A percentile compares a stretch with the other conserved stretches of the same genome.
Evolutionary conservation across 2,329 filamentous ascomycete genomes (phyloP).

Genomic region (Xylariaceae sp.): DNA sequence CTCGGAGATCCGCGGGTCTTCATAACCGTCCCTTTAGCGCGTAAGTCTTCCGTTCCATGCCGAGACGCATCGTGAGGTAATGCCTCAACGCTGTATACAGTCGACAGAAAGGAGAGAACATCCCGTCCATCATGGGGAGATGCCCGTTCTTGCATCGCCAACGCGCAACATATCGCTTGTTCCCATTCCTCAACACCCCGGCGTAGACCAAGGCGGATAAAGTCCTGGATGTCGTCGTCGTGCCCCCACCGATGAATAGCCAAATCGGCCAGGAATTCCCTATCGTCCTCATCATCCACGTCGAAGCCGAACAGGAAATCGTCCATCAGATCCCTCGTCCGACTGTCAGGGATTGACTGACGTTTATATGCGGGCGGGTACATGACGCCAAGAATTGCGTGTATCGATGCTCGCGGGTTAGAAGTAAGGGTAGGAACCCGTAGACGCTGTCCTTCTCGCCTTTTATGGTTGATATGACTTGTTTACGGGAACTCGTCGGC

Average conservation of each 20-base stretch:
- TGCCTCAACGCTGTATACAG: slow-evolving; percentile 13
- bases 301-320: slow-evolving; percentile 36
- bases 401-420: too few species aligned
- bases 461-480: too few species aligned
- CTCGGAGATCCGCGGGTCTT: background rate
- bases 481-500: too few species aligned
- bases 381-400: slow-evolving; percentile 6
- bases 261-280: slow-evolving; percentile 28
- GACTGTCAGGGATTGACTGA: background rate
- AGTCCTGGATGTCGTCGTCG: slow-evolving; percentile 27
- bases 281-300: slow-evolving; percentile 25
- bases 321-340: slow-evolving; percentile 16
- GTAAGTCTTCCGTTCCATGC: background rate
- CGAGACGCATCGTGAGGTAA: background rate
- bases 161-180: slow-evolving; percentile 34
- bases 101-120: slow-evolving; percentile 25
- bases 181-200: slow-evolving; percentile 35
- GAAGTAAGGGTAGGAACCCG: too few species aligned
- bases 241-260: slow-evolving; percentile 26
- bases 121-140: slow-evolving; percentile 26
- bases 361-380: slow-evolving; percentile 7
- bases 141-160: slow-evolving; percentile 26
- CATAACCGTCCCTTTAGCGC: background rate
- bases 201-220: slow-evolving; percentile 30
- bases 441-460: too few species aligned